phyloP scores from a whole-genome alignment of 192 early-diverging fungal species.

The Podila clonocystis region DNA sequence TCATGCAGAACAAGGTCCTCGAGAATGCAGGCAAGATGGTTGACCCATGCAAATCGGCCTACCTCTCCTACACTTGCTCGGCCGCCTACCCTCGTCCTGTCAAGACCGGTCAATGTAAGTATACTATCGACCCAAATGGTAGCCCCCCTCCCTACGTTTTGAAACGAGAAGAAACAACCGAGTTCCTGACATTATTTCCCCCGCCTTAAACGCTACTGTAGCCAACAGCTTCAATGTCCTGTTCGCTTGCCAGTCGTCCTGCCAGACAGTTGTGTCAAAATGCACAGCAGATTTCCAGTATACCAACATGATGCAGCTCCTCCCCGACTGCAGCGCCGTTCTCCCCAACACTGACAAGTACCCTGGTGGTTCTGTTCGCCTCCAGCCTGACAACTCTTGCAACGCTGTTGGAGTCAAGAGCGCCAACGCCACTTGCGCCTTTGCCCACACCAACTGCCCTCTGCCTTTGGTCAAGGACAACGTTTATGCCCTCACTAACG shows the following conservation, averaged over 20 bases:
- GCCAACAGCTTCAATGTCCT: constrained; percentile 42
- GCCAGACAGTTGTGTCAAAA: constrained; percentile 17
- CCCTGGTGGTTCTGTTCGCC: constrained; percentile 12
- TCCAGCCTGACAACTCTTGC: constrained; percentile 33
- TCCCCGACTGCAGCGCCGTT: constrained; percentile 34
- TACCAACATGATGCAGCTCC: constrained; percentile 17
- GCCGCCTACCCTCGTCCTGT: constrained; percentile 42
- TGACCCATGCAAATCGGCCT: constrained; percentile 40
- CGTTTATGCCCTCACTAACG: constrained; percentile 21
- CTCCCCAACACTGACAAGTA: constrained; percentile 19
- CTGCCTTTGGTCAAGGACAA: constrained; percentile 55
- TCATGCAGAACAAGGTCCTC: background rate
- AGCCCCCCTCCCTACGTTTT: background rate
- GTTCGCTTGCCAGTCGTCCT: constrained; percentile 51
- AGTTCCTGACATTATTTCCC: background rate
- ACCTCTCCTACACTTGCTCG: constrained; percentile 30
- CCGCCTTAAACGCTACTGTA: background rate
- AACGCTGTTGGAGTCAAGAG: constrained; percentile 35
- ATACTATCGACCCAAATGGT: no score
- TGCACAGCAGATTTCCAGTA: constrained; percentile 27
- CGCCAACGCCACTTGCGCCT: constrained; percentile 37
- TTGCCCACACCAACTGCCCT: constrained; percentile 36
- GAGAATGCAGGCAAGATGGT: constrained; percentile 5
- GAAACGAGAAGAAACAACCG: background rate
- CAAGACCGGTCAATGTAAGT: constrained; percentile 30